Evolutionary conservation across 73 alveolate genomes (phyloP).

Genomic region (Paramecium primaurelia): DNA sequence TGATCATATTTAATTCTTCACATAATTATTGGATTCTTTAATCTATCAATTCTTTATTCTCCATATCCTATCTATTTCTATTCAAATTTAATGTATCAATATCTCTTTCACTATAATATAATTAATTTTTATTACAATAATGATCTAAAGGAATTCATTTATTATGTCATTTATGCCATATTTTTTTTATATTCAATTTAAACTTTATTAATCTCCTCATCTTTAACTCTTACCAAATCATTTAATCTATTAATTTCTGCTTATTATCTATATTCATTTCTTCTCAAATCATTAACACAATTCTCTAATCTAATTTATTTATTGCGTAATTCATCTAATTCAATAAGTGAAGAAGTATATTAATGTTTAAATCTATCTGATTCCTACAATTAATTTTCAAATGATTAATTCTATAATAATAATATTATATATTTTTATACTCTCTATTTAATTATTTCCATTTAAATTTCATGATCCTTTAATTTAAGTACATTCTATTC

Average conservation of each 20-base stretch:
- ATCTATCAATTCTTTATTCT: not conserved
- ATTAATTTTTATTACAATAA: not conserved
- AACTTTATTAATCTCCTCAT: constrained; percentile 25
- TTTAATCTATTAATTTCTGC: not conserved
- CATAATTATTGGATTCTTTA: not conserved
- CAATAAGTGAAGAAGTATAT: not conserved
- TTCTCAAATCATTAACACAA: not conserved
- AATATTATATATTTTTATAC: not conserved
- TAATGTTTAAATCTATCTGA: constrained; percentile 33
- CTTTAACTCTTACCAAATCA: constrained; percentile 14
- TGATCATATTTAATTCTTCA: not conserved
- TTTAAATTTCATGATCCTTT: not conserved
- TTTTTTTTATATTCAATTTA: constrained; percentile 18
- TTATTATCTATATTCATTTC: constrained; percentile 29
- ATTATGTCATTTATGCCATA: not conserved
- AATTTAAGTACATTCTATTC: not conserved
- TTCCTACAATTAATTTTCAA: constrained; percentile 17
- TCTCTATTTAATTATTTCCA: not conserved
- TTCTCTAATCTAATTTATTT: not conserved
- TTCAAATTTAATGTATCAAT: not conserved
- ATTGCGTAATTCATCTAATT: not conserved
- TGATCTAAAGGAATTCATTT: constrained; percentile 2
- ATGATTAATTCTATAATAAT: not conserved
- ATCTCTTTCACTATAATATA: not conserved
- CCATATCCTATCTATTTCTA: not conserved